A percentile compares a stretch with the other conserved stretches of the same genome.
These are phyloP conservation scores for Phalaenopsis equestris DNA, from an alignment of 106 monocot species.

Conservation along the genomic window DNA sequence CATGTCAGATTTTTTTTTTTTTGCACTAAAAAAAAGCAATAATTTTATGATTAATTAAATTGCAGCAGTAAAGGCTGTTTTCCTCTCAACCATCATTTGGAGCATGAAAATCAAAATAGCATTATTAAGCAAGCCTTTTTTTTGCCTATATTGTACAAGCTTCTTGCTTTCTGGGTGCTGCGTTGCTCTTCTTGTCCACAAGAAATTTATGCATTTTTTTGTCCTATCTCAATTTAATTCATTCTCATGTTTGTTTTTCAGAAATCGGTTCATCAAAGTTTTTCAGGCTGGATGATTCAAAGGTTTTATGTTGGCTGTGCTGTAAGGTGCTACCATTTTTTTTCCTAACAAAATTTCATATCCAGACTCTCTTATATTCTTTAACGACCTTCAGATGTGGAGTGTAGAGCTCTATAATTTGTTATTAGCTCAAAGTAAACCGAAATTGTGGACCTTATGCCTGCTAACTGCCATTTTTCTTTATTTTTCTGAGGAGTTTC, in stretches of 20 bases:
- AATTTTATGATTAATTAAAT: neutral
- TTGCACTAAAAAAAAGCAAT: neutral
- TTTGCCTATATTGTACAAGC: neutral
- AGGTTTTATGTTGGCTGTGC: slow-evolving; percentile 82
- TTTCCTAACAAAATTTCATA: neutral
- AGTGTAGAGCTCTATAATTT: neutral
- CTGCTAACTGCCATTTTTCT: neutral
- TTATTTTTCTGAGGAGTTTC: neutral
- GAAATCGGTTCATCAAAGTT: slow-evolving; percentile 75
- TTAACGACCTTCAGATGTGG: neutral
- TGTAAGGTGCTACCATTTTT: slow-evolving; percentile 47
- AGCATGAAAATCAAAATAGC: neutral
- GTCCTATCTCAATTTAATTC: neutral
- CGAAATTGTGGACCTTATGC: neutral
- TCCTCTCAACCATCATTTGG: neutral
- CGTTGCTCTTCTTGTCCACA: neutral
- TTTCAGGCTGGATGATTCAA: slow-evolving; percentile 79
- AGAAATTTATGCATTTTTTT: neutral
- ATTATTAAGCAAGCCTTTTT: neutral
- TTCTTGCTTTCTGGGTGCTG: neutral
- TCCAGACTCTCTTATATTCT: neutral
- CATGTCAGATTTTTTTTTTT: neutral
- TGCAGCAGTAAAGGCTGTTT: neutral
- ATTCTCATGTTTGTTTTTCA: slow-evolving; percentile 17
- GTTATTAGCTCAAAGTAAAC: neutral